Evolutionary conservation across 805 yeast species (phyloP).

Genomic region (Phaffomyces opuntiae): DNA sequence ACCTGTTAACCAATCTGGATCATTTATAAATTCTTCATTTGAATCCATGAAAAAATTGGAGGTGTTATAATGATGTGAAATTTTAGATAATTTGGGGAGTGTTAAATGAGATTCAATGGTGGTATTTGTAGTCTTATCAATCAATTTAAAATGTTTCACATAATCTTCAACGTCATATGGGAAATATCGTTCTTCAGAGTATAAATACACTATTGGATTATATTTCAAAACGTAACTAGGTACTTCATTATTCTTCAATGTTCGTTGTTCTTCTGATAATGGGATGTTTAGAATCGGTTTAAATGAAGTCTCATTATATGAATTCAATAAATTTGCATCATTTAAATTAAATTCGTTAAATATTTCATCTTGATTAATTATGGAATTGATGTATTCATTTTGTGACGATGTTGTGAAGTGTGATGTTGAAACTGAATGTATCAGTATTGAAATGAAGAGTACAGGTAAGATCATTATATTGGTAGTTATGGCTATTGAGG

Average conservation of each 20-base stretch:
- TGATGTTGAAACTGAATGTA: too few relatives aligned
- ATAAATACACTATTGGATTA: slow-evolving; percentile 77
- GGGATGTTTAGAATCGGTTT: slow-evolving; percentile 35
- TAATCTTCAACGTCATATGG: slow-evolving; percentile 76
- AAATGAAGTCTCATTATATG: slow-evolving; percentile 12
- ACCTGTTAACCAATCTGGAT: slow-evolving; percentile 88
- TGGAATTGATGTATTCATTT: too few relatives aligned
- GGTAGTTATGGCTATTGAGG: too few relatives aligned
- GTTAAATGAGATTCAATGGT: slow-evolving; percentile 16
- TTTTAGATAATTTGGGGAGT: slow-evolving; percentile 21
- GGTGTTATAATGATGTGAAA: slow-evolving; percentile 23
- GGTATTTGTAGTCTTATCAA: slow-evolving; percentile 39
- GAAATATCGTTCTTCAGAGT: slow-evolving; percentile 80
- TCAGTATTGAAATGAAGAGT: too few relatives aligned
- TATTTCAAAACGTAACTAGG: slow-evolving; percentile 58
- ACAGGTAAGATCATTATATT: too few relatives aligned
- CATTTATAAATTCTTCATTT: slow-evolving; percentile 59
- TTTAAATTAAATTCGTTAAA: slow-evolving; percentile 10
- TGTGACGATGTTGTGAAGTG: neutral
- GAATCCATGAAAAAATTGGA: slow-evolving; percentile 53
- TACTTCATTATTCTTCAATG: slow-evolving; percentile 44
- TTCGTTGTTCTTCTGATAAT: slow-evolving; percentile 24
- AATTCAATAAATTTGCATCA: slow-evolving; percentile 1
- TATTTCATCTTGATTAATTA: too few relatives aligned
- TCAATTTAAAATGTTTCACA: slow-evolving; percentile 57